phyloP scores from a whole-genome alignment of 352 stramenopile species.

The Pilasporangium apinafurcum region DNA sequence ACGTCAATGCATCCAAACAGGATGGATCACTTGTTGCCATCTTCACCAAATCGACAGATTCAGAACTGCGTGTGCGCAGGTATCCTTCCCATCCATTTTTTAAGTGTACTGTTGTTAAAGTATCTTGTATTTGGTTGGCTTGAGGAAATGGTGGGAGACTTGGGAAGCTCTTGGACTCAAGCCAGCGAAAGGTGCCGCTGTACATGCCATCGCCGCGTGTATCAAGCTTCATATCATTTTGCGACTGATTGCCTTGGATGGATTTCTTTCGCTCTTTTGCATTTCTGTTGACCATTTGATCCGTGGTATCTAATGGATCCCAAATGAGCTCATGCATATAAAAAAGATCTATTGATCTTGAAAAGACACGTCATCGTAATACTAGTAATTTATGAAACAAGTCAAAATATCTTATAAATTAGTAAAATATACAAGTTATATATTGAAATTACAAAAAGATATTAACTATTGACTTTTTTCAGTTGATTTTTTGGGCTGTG shows the following conservation, averaged over 20 bases:
- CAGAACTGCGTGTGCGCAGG: constrained; percentile 21
- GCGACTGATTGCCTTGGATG: not conserved
- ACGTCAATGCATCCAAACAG: constrained; percentile 73
- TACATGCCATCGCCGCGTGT: constrained; percentile 71
- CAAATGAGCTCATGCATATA: no score
- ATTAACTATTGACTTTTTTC: no score
- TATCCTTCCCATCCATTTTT: constrained; percentile 44
- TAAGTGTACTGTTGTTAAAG: not conserved
- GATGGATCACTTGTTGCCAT: constrained; percentile 41
- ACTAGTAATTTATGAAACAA: no score
- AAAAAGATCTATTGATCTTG: no score
- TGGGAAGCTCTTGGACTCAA: constrained; percentile 54
- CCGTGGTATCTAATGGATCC: no score
- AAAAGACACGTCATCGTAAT: no score
- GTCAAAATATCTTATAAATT: no score
- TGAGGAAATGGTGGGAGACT: constrained; percentile 20
- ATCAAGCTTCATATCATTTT: constrained; percentile 49
- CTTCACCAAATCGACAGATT: constrained; percentile 19
- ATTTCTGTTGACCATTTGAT: no score
- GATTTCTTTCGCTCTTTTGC: not conserved
- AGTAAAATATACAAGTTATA: no score
- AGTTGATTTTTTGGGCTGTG: no score
- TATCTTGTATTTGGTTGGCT: not conserved
- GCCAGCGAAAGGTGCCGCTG: constrained; percentile 75
- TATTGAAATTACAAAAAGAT: no score